Conservation (phyloP, 768 basidiomycete genomes). For the Podaxis sp. region DNA sequence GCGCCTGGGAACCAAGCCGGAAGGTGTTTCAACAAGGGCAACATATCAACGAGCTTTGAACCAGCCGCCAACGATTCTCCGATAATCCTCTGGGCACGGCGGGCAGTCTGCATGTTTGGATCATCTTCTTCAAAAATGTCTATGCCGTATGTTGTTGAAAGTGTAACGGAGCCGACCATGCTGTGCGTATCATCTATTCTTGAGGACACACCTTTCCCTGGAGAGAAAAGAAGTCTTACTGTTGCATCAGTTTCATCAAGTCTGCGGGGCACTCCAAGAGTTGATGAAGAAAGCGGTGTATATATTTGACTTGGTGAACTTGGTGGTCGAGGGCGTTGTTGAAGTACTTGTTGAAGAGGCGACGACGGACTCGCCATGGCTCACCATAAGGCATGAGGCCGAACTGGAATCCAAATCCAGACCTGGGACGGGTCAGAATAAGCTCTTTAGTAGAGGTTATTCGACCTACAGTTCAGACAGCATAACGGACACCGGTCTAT, state of each 20-base stretch:
- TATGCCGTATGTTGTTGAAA: conserved; percentile 27
- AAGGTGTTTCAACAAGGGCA: conserved; percentile 31
- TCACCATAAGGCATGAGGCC: conserved; percentile 16
- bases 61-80: conserved; percentile 21
- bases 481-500: conserved; percentile 16
- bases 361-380: conserved; percentile 17
- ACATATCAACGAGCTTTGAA: conserved; percentile 26
- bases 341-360: conserved; percentile 14
- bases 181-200: conserved; percentile 6
- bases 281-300: conserved; percentile 12
- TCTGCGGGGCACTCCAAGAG: not conserved
- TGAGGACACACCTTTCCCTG: not conserved
- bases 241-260: not conserved
- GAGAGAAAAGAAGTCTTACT: not conserved
- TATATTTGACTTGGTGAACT: conserved; percentile 12
- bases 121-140: conserved; percentile 23
- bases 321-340: conserved; percentile 9
- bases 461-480: conserved; percentile 16
- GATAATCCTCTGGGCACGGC: conserved; percentile 15
- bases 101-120: conserved; percentile 23
- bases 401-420: conserved; percentile 19
- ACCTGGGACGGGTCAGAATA: conserved; percentile 6
- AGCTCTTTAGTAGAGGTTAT: not conserved
- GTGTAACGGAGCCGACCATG: conserved; percentile 21
- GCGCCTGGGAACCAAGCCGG: conserved; percentile 46